Percentiles rank a stretch among this genome's conserved stretches.
Conservation (phyloP, 345 rosid genomes). For the Jatropha curcas region DNA sequence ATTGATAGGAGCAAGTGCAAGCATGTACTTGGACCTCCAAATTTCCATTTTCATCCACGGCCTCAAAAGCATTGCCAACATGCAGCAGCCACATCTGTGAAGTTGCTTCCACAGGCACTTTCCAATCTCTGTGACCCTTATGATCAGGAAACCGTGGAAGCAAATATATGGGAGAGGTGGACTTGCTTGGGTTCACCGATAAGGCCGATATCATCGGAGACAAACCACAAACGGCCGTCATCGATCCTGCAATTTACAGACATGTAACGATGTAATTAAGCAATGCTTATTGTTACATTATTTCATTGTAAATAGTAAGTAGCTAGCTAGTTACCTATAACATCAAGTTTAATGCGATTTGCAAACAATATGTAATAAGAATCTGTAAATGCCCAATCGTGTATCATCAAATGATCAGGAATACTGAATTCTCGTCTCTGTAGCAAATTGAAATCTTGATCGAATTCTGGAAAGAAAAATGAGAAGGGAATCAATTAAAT, state of each 20-base stretch:
- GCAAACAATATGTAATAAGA: conserved; percentile 72
- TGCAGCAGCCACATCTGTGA: conserved; percentile 77
- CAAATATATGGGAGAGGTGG: conserved; percentile 71
- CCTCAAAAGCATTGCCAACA: conserved; percentile 73
- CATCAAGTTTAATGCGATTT: conserved; percentile 73
- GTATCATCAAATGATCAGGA: conserved; percentile 84
- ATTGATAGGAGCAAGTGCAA: conserved; percentile 66
- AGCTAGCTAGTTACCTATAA: conserved; percentile 53
- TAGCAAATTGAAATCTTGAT: conserved; percentile 54
- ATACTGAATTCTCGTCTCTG: conserved; percentile 58
- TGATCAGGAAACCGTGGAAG: conserved; percentile 62
- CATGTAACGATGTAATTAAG: no score
- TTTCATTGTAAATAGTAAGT: no score
- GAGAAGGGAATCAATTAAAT: not conserved
- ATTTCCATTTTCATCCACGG: conserved; percentile 40
- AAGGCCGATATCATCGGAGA: conserved; percentile 94
- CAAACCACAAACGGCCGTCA: conserved; percentile 67
- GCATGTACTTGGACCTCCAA: conserved; percentile 61
- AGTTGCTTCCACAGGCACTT: conserved; percentile 68
- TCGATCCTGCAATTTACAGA: conserved; percentile 70
- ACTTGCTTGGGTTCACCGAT: conserved; percentile 69
- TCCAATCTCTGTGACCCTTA: conserved; percentile 69
- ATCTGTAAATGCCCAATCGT: conserved; percentile 94
- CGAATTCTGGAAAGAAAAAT: conserved; percentile 50
- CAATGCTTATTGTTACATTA: no score